Percentiles rank a stretch among this genome's conserved stretches.
phyloP scores from a whole-genome alignment of 306 rosid genomes.

The Rosa chinensis region DNA sequence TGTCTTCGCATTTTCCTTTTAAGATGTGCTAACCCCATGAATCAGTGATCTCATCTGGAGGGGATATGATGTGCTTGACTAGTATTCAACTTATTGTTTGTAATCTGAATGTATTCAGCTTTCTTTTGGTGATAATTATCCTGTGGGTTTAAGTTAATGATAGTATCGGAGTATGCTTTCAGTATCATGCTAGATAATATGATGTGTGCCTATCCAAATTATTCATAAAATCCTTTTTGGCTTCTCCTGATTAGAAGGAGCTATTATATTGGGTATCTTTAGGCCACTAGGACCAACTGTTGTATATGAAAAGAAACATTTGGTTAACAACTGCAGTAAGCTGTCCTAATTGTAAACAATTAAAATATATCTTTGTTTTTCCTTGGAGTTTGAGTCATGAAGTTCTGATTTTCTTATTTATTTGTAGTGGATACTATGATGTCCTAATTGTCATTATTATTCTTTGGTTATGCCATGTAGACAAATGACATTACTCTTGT shows the following conservation, averaged over 20 bases:
- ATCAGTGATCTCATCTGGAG: background rate
- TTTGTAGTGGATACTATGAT: background rate
- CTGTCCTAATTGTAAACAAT: background rate
- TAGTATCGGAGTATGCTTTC: background rate
- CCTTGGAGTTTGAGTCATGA: background rate
- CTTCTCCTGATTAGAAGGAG: background rate
- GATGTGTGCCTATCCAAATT: background rate
- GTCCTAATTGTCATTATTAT: background rate
- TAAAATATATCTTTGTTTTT: background rate
- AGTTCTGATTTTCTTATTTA: background rate
- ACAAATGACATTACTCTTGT: constrained; percentile 1
- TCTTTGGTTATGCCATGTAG: background rate
- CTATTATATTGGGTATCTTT: background rate
- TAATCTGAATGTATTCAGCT: background rate
- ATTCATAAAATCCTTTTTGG: background rate
- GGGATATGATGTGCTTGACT: background rate
- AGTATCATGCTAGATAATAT: background rate
- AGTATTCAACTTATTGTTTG: background rate
- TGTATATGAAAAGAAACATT: background rate
- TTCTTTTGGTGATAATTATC: background rate
- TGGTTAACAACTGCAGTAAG: background rate
- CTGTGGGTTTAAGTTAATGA: background rate
- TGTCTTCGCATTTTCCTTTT: background rate
- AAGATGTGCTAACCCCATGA: background rate
- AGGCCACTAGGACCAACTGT: background rate